These are phyloP conservation scores for Solidago caesia DNA, from an alignment of 129 eudicot genomes.

Conservation along the genomic window DNA sequence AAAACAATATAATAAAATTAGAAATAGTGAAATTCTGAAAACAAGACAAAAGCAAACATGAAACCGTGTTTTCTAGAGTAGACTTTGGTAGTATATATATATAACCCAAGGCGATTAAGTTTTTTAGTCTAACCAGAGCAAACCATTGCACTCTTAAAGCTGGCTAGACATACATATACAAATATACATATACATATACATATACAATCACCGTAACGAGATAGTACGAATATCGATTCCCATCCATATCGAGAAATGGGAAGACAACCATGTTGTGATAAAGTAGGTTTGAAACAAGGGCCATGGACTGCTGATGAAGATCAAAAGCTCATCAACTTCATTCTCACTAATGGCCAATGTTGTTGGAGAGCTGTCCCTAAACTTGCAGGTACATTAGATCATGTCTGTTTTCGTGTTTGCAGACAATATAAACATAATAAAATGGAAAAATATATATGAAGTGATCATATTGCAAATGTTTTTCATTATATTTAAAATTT, in stretches of 20 bases:
- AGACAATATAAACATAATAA: too few relatives aligned
- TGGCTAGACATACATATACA: neutral
- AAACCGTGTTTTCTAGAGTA: slow-evolving; percentile 42
- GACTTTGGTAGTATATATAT: slow-evolving; percentile 34
- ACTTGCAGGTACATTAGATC: slow-evolving; percentile 58
- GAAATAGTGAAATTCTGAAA: slow-evolving; percentile 21
- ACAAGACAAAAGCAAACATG: slow-evolving; percentile 6
- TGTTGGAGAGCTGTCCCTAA: slow-evolving; percentile 92
- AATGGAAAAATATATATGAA: neutral
- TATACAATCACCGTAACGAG: neutral
- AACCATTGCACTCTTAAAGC: slow-evolving; percentile 19
- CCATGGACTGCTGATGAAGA: slow-evolving; percentile 96
- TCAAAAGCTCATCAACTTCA: slow-evolving; percentile 67
- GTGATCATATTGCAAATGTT: neutral
- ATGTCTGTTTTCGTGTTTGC: neutral
- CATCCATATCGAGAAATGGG: slow-evolving; percentile 45
- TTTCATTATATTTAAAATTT: too few relatives aligned
- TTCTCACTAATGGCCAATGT: slow-evolving; percentile 80
- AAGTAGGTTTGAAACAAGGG: slow-evolving; percentile 77
- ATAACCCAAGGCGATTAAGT: slow-evolving; percentile 26
- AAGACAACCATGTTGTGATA: slow-evolving; percentile 83
- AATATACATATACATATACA: too few relatives aligned
- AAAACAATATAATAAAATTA: neutral
- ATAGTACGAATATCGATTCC: neutral
- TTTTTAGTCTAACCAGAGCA: slow-evolving; percentile 29